Evolutionary conservation across 2,329 filamentous ascomycete species (phyloP), one percentile per base, ranked within the genome.

Genomic region (Colletotrichum theobromicola): DNA sequence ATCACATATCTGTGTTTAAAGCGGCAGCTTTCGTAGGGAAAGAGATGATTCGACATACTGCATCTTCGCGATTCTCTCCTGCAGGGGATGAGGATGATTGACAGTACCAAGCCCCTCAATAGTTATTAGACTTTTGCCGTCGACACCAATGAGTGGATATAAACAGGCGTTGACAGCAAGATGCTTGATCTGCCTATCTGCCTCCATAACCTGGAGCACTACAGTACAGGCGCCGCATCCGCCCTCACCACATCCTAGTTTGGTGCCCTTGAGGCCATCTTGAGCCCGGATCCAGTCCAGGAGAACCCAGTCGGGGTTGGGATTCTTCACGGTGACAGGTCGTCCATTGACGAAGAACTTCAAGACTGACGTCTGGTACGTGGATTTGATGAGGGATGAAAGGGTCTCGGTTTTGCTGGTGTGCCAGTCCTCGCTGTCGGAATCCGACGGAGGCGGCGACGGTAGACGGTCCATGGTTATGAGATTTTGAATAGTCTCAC

Each of bases 311-410:
- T 81, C 78, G 63, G 79, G 80, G 62, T 81, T 75, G 57, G 80
- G 77, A 62, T 81, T 79, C 32, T 68, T 26, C 21, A 81, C 50
- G 4, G 71, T 79, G 63, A 79, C 64, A 12, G 72, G 62, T 8
- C 79, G 67, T 74, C 80, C 74, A 77, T 84, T 75, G 79, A 85
- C 75, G 68, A 76, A 55, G 79, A 80, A 80, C 18, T 69, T 72
- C 77, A 72, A 79, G 79, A 61, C 84, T 79, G 78, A 82, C 35
- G 75, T 80, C 76, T 24, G 84, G 81, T 78, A 82, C 77, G 82
- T 80, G 24, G 78, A 79, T 67, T 62, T 62, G 58, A 62, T 26
- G 0, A 62, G 28, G 2, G 58, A 62, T 34, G 58, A n/a, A 26
- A 62, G 58, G 32, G 58, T 60, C 28, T 34, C 57, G 28, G 28